phyloP scores from a whole-genome alignment of 306 rosid genomes.

The Cucumis hystrix region DNA sequence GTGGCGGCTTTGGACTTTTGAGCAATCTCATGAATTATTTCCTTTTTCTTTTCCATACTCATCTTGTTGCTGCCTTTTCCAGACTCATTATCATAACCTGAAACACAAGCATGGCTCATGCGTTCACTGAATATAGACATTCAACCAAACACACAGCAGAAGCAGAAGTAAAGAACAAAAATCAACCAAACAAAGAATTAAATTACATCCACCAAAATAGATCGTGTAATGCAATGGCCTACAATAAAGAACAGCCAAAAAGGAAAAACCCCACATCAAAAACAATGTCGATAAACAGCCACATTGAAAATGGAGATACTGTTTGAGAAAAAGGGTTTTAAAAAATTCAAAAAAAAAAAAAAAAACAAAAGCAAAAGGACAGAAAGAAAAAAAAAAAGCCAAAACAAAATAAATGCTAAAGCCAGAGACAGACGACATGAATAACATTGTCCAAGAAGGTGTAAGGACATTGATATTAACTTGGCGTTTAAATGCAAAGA shows the following conservation, averaged over 20 bases:
- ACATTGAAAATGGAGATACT: not conserved
- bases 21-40: slow-evolving; percentile 55
- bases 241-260: slow-evolving; percentile 4
- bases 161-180: not conserved
- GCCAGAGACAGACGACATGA: not conserved
- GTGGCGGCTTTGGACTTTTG: slow-evolving; percentile 51
- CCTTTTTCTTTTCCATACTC: slow-evolving; percentile 56
- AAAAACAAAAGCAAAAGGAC: not conserved
- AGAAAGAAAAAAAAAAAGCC: not conserved
- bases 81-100: slow-evolving; percentile 57
- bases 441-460: slow-evolving; percentile 7
- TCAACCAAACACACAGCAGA: not conserved
- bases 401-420: slow-evolving; percentile 6
- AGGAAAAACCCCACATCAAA: not conserved
- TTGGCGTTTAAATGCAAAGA: not conserved
- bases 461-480: not conserved
- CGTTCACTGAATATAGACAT: not conserved
- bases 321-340: not conserved
- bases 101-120: slow-evolving; percentile 6
- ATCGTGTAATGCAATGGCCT: not conserved
- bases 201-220: not conserved
- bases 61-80: slow-evolving; percentile 37
- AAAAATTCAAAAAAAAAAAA: not conserved
- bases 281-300: not conserved
- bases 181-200: not conserved